These are phyloP conservation scores for Sporothrix protearum DNA, from an alignment of 2,329 filamentous ascomycete genomes.

Conservation along the genomic window DNA sequence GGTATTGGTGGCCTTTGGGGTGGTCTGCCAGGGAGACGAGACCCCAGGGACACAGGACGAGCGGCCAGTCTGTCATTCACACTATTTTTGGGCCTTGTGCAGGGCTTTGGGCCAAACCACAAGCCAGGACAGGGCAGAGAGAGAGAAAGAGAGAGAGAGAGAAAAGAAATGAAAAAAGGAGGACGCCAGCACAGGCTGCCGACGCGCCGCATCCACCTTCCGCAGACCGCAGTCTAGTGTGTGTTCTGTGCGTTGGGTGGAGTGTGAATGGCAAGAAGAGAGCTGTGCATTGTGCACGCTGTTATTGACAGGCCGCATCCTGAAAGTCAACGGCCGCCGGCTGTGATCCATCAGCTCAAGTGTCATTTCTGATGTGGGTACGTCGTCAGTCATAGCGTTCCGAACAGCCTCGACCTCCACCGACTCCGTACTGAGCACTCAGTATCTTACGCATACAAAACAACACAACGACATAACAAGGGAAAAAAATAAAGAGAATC, in stretches of 20 bases:
- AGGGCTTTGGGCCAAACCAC: background rate
- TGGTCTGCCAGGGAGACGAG: too few relatives aligned
- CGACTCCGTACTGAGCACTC: too few relatives aligned
- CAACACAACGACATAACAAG: background rate
- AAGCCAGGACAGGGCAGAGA: background rate
- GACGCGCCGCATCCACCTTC: conserved; percentile 1
- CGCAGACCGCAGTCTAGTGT: background rate
- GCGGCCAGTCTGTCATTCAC: background rate
- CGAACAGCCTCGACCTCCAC: background rate
- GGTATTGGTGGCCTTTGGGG: background rate
- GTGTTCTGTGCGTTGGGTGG: conserved; percentile 2
- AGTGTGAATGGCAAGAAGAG: background rate
- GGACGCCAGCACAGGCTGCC: background rate
- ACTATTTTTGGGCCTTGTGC: background rate
- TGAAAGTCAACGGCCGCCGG: too few relatives aligned
- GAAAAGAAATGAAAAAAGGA: too few relatives aligned
- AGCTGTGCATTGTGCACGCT: background rate
- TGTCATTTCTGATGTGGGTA: background rate
- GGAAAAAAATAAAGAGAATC: background rate
- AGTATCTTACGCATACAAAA: too few relatives aligned
- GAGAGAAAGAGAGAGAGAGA: too few relatives aligned
- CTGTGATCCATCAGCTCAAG: background rate
- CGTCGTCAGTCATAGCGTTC: background rate
- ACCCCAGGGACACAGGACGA: too few relatives aligned
- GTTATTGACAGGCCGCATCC: background rate